Conservation (phyloP, 768 basidiomycete species). For the Pleurotus sapidus region DNA sequence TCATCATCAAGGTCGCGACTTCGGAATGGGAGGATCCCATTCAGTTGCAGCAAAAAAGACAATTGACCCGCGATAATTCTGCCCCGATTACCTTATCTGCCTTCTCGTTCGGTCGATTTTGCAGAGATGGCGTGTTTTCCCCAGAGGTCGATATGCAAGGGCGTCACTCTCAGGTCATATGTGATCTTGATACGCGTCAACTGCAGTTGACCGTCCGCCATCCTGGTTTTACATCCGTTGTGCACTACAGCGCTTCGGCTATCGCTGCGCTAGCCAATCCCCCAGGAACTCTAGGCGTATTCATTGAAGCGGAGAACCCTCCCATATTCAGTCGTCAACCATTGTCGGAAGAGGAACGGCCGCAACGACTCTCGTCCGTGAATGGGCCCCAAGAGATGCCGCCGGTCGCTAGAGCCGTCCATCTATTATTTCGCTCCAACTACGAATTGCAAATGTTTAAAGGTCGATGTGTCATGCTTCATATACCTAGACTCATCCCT, state of each 20-base stretch:
- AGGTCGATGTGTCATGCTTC: conserved; percentile 17
- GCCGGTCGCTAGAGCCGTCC: neutral
- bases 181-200: conserved; percentile 28
- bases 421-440: conserved; percentile 16
- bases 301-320: conserved; percentile 29
- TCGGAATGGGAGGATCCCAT: conserved; percentile 3
- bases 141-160: conserved; percentile 18
- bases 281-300: conserved; percentile 17
- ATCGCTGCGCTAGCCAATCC: conserved; percentile 15
- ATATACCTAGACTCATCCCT: conserved; percentile 10
- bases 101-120: conserved; percentile 26
- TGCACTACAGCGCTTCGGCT: conserved; percentile 19
- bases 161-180: conserved; percentile 24
- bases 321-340: conserved; percentile 16
- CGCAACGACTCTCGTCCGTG: conserved; percentile 2
- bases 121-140: conserved; percentile 29
- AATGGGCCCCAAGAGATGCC: conserved; percentile 12
- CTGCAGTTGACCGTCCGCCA: conserved; percentile 24
- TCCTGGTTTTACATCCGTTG: neutral
- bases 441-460: conserved; percentile 26
- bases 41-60: neutral
- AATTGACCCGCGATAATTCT: neutral
- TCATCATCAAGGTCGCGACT: neutral
- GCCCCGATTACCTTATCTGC: neutral
- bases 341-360: neutral